Evolutionary conservation across 805 yeast species (phyloP), one percentile per base, ranked within the genome.

Genomic region (Saccharomycopsis guyanensis): DNA sequence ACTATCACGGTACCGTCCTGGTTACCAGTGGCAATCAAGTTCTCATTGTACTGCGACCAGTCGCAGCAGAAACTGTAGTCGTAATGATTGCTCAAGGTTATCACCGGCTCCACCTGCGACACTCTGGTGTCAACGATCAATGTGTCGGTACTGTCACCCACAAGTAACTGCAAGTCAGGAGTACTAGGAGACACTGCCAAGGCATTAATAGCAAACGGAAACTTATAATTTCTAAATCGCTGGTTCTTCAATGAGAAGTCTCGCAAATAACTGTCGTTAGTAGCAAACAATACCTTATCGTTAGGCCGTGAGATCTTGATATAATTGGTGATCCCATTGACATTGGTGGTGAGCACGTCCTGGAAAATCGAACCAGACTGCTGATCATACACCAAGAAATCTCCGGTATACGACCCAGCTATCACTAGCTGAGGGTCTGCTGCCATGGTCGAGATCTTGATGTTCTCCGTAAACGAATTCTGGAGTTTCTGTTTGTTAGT

Each of bases 21-120:
- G 54, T 71, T 75, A 4, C 84, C 84, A 0, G 82, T 72, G 3
- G 75, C 71, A 15, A 78, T 51, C 3, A 64, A 53, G 40, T 69
- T 60, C 12, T 69, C 75, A 51, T 69, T 53, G 38, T 58, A 37
- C 7, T 20, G 56, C 6, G 66, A 63, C 83, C 84, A 79, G 54
- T 77, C 82, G 56, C 82, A 78, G 35, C 78, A 66, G 52, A 78
- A 78, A 3, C 78, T 72, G 56, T 57, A 78, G 56, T 79, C 84
- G 41, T 60, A 59, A 57, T 78, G 84, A 5, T 79, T 80, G 20
- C 48, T 46, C 31, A 70, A 50, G 3, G 52, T 29, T 22, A 52
- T 38, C 3, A 57, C 49, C 10, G 57, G 57, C 16, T 45, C 49
- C 3, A 42, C 38, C 25, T 44, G 20, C 42, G 47, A 34, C 3